A percentile compares a stretch with the other conserved stretches of the same genome.
These are phyloP conservation scores for Pseudogymnoascus sp. DNA, from an alignment of 2,329 filamentous ascomycete species.

Conservation along the genomic window DNA sequence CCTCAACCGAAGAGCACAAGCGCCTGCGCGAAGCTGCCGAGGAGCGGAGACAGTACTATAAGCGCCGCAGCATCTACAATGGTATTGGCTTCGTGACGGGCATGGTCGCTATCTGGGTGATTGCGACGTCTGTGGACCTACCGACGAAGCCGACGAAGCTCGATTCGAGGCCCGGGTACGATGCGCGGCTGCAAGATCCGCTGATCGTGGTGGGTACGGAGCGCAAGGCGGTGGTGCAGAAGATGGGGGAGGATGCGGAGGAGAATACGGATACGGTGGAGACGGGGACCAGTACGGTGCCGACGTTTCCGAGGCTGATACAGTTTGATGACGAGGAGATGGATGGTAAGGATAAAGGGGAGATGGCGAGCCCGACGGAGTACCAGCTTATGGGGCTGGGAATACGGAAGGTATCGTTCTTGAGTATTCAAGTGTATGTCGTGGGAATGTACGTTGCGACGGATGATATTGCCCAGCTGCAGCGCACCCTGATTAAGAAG, in stretches of 20 bases:
- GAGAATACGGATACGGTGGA: constrained; percentile 33
- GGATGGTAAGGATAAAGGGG: constrained; percentile 11
- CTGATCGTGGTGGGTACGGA: constrained; percentile 25
- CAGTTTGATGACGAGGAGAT: constrained; percentile 23
- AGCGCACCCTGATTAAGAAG: constrained; percentile 64
- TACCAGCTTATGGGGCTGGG: constrained; percentile 86
- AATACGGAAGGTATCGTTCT: constrained; percentile 79
- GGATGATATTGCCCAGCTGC: constrained; percentile 70
- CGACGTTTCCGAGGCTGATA: constrained; percentile 25
- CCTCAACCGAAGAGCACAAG: neutral
- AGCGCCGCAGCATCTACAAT: constrained; percentile 26
- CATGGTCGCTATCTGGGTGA: constrained; percentile 28
- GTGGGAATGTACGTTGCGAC: constrained; percentile 87
- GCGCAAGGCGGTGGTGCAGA: constrained; percentile 25
- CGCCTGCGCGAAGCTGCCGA: neutral
- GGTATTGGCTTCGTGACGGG: constrained; percentile 22
- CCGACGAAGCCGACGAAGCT: constrained; percentile 17
- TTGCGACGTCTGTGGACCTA: constrained; percentile 24
- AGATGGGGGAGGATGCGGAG: constrained; percentile 25
- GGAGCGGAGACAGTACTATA: constrained; percentile 23
- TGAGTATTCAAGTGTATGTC: constrained; percentile 87
- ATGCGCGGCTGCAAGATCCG: constrained; percentile 21
- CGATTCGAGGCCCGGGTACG: constrained; percentile 16
- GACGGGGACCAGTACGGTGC: constrained; percentile 27
- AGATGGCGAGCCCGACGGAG: constrained; percentile 41